phyloP scores from a whole-genome alignment of 2,329 filamentous ascomycete species.

The Penicillium palitans region DNA sequence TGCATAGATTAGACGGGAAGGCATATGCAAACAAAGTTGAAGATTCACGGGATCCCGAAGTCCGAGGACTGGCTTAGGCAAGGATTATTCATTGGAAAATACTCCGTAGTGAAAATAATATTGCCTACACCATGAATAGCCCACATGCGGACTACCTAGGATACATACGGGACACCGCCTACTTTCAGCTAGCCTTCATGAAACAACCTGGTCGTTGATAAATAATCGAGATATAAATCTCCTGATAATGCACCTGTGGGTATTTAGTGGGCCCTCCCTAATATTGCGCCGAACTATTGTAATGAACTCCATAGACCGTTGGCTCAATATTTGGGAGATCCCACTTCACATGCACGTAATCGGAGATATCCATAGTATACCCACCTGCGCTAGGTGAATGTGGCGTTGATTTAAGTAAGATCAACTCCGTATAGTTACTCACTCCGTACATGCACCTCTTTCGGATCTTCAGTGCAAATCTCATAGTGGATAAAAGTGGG shows the following conservation, averaged over 20 bases:
- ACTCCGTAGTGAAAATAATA: no score
- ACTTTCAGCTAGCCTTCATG: background rate
- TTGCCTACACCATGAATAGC: background rate
- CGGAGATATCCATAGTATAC: no score
- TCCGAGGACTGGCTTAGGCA: no score
- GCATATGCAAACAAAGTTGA: background rate
- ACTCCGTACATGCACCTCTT: no score
- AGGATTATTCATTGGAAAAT: background rate
- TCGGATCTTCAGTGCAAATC: no score
- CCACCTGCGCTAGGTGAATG: background rate
- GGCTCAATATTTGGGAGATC: background rate
- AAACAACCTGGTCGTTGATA: background rate
- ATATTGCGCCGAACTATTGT: background rate
- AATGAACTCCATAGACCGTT: no score
- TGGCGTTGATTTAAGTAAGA: background rate
- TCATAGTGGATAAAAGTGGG: no score
- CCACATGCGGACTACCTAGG: background rate
- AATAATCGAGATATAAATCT: no score
- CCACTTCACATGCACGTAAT: background rate
- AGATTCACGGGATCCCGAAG: no score
- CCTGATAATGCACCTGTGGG: background rate
- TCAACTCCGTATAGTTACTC: no score
- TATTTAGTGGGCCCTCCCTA: background rate
- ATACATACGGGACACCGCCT: background rate
- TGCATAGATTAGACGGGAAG: background rate